Percentiles rank a stretch among this genome's conserved stretches.
These are phyloP conservation scores for Dianthus caryophyllus DNA, from an alignment of 148 eudicot species.

Conservation along the genomic window DNA sequence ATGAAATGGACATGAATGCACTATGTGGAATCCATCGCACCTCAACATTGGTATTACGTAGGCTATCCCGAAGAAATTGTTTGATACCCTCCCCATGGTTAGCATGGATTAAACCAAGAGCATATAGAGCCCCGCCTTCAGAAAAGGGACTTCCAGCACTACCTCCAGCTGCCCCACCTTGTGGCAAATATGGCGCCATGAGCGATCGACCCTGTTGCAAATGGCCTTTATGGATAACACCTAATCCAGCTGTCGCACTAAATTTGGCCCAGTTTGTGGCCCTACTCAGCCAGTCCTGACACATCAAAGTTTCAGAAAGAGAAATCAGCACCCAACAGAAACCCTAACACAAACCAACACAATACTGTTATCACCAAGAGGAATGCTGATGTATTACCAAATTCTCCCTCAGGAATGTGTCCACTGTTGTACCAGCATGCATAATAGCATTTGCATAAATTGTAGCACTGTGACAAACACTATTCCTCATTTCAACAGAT, in stretches of 20 bases:
- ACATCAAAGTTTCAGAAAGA: conserved; percentile 2
- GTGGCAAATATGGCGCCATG: no score
- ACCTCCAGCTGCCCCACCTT: no score
- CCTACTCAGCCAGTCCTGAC: conserved; percentile 96
- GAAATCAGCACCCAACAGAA: neutral
- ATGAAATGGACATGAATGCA: no score
- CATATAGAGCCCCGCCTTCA: conserved; percentile 97
- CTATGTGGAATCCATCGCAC: no score
- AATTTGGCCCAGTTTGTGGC: conserved; percentile 99
- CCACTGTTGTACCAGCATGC: conserved; percentile 99
- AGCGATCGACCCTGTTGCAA: no score
- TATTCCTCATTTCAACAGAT: conserved; percentile 96
- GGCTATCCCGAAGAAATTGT: conserved; percentile 87
- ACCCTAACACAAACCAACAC: neutral
- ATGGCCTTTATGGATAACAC: conserved; percentile 94
- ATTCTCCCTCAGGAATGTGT: conserved; percentile 94
- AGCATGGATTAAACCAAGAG: conserved; percentile 94
- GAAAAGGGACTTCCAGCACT: conserved; percentile 97
- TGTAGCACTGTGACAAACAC: conserved; percentile 99
- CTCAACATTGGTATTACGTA: no score
- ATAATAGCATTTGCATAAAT: conserved; percentile 94
- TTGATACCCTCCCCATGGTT: conserved; percentile 98
- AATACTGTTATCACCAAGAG: neutral
- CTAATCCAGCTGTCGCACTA: conserved; percentile 97
- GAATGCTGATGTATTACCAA: conserved; percentile 46